A percentile compares a stretch with the other conserved stretches of the same genome.
phyloP scores from a whole-genome alignment of 2,329 filamentous ascomycete species.

The Microsporum canis region DNA sequence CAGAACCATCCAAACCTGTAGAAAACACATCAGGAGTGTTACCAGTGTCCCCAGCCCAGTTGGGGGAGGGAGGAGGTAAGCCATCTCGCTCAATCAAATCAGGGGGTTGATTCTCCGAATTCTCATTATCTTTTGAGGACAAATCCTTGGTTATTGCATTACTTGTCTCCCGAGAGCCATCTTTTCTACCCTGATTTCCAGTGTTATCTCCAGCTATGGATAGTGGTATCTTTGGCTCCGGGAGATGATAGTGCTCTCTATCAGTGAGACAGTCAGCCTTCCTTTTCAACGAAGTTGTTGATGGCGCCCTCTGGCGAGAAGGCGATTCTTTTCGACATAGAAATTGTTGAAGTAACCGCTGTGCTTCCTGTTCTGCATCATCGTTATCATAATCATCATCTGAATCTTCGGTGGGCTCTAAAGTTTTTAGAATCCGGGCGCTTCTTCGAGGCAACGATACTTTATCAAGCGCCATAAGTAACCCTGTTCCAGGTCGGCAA shows the following conservation, averaged over 20 bases:
- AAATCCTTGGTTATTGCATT: background rate
- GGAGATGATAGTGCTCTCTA: background rate
- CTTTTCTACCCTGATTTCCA: background rate
- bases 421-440: background rate
- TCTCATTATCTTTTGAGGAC: background rate
- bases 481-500: background rate
- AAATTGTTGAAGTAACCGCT: conserved; percentile 21
- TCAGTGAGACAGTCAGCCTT: background rate
- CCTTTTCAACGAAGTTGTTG: background rate
- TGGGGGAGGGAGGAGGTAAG: background rate
- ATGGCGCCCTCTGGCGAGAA: background rate
- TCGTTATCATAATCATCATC: conserved; percentile 14
- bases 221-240: background rate
- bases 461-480: background rate
- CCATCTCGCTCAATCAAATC: background rate
- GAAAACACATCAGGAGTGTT: background rate
- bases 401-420: background rate
- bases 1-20: background rate
- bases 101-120: background rate
- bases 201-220: background rate
- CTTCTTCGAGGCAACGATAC: background rate
- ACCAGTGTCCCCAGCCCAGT: conserved; percentile 3
- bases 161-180: background rate
- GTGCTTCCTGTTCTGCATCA: conserved; percentile 15
- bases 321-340: conserved; percentile 7